phyloP scores from a whole-genome alignment of 2,329 filamentous ascomycete genomes.

The Nannizziopsis barbatae region DNA sequence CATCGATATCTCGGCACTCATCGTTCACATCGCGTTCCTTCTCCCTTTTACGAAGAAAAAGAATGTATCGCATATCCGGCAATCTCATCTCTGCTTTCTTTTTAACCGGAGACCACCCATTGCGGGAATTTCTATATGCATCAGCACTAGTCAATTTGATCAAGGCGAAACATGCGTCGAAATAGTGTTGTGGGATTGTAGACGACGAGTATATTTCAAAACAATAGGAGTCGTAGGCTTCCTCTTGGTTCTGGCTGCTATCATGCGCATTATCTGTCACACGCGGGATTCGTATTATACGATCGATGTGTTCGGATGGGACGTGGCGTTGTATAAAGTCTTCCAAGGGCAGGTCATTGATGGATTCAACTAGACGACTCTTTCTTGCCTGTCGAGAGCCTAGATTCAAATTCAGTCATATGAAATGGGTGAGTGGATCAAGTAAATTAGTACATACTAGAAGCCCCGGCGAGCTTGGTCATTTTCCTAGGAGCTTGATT shows the following conservation, averaged over 20 bases:
- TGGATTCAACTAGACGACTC: constrained; percentile 29
- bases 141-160: constrained; percentile 44
- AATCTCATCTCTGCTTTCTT: constrained; percentile 50
- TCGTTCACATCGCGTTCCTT: not conserved
- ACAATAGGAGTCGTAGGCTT: constrained; percentile 11
- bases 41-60: constrained; percentile 29
- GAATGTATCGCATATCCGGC: constrained; percentile 48
- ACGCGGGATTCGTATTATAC: constrained; percentile 11
- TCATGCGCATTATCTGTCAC: not conserved
- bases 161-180: constrained; percentile 44
- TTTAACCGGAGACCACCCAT: constrained; percentile 44
- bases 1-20: not conserved
- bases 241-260: not conserved
- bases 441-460: not conserved
- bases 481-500: not conserved
- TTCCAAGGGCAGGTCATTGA: constrained; percentile 31
- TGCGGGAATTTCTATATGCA: constrained; percentile 42
- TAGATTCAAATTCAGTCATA: not conserved
- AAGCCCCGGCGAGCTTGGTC: not conserved
- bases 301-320: constrained; percentile 13
- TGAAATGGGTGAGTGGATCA: not conserved
- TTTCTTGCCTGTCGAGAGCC: not conserved
- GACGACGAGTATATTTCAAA: constrained; percentile 27
- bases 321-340: constrained; percentile 32
- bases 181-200: constrained; percentile 30